phyloP scores from a whole-genome alignment of 1,284 basidiomycete genomes.

The Ceratobasidium sp. region DNA sequence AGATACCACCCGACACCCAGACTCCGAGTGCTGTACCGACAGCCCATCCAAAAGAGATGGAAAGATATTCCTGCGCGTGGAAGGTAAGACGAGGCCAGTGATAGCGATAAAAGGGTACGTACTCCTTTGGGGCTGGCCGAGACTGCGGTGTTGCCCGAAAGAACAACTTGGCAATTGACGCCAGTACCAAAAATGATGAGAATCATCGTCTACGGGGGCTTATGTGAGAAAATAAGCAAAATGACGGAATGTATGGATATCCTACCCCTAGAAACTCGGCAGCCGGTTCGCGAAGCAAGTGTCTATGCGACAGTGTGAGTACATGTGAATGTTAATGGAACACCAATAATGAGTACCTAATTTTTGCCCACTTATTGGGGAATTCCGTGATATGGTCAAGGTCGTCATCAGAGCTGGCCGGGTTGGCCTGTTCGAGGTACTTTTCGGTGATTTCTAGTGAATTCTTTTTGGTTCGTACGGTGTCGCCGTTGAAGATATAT shows the following conservation, averaged over 20 bases:
- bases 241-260: neutral
- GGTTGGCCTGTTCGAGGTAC: slow-evolving; percentile 14
- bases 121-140: slow-evolving; percentile 65
- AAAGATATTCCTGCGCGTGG: slow-evolving; percentile 59
- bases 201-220: slow-evolving; percentile 55
- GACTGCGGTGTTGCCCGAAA: slow-evolving; percentile 61
- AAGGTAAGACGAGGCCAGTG: slow-evolving; percentile 28
- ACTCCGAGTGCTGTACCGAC: slow-evolving; percentile 68
- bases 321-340: neutral
- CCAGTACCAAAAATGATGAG: slow-evolving; percentile 70
- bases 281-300: slow-evolving; percentile 62
- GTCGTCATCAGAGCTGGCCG: neutral
- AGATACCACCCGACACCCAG: slow-evolving; percentile 68
- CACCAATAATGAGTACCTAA: slow-evolving; percentile 2
- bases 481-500: slow-evolving; percentile 22
- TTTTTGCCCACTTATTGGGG: slow-evolving; percentile 36
- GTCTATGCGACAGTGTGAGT: slow-evolving; percentile 46
- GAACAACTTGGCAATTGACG: slow-evolving; percentile 66
- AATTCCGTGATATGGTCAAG: slow-evolving; percentile 39
- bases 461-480: neutral
- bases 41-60: slow-evolving; percentile 70
- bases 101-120: slow-evolving; percentile 48
- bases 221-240: neutral
- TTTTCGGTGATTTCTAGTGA: slow-evolving; percentile 19
- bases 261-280: slow-evolving; percentile 67